Conservation (phyloP, 2,329 filamentous ascomycete species). For the Drechslerella coelobrocha region DNA sequence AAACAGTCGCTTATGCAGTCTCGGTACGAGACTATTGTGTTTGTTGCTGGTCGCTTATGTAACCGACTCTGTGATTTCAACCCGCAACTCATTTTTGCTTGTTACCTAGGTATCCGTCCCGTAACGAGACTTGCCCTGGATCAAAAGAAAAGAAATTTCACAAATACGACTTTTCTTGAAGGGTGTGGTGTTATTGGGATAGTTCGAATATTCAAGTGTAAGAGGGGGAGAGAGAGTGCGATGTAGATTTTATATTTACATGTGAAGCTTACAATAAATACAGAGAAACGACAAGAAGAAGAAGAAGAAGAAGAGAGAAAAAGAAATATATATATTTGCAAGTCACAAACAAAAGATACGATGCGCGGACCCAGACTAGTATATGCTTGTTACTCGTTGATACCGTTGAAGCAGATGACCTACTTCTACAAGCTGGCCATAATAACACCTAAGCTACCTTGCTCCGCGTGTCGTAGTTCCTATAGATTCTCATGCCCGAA, state of each 20-base stretch:
- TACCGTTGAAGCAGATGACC: background rate
- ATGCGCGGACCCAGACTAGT: no score
- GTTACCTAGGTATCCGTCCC: no score
- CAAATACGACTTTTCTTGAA: background rate
- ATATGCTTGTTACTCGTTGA: no score
- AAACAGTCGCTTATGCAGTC: no score
- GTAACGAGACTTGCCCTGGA: no score
- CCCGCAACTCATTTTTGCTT: no score
- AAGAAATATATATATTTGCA: background rate
- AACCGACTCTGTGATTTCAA: no score
- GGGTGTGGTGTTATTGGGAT: no score
- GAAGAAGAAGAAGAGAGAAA: slow-evolving; percentile 17
- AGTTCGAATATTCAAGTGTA: background rate
- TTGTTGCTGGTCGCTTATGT: no score
- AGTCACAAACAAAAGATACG: background rate
- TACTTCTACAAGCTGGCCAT: background rate
- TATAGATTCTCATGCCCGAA: slow-evolving; percentile 20
- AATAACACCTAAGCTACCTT: background rate
- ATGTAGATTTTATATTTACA: background rate
- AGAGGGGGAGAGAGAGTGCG: background rate
- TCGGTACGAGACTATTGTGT: no score
- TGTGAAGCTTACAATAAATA: background rate
- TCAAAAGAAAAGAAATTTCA: no score
- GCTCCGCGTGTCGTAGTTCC: no score
- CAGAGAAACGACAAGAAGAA: background rate